Conservation (phyloP, 2,329 filamentous ascomycete genomes). For the Aspergillus udagawae region DNA sequence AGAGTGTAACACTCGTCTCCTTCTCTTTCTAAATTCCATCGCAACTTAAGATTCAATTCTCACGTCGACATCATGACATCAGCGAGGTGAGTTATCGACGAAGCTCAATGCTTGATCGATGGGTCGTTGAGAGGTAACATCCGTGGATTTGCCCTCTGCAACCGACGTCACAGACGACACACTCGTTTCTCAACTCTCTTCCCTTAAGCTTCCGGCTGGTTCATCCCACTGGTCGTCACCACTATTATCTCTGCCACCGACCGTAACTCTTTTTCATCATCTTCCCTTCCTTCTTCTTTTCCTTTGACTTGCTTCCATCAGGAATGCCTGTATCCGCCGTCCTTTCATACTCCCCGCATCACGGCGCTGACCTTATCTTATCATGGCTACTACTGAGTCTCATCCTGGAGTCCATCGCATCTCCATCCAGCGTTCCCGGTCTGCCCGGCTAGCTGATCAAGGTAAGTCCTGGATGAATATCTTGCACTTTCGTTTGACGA, state of each 20-base stretch:
- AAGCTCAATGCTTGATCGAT: not conserved
- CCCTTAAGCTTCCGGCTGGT: slow-evolving; percentile 23
- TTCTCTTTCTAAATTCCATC: not conserved
- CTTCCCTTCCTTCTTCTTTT: slow-evolving; percentile 11
- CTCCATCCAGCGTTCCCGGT: slow-evolving; percentile 18
- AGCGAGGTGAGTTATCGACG: slow-evolving; percentile 4
- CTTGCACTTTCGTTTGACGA: not conserved
- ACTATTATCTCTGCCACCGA: not conserved
- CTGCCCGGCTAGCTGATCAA: slow-evolving; percentile 31
- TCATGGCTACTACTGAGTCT: slow-evolving; percentile 31
- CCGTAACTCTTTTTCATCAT: not conserved
- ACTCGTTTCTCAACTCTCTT: slow-evolving; percentile 1
- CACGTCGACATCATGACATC: slow-evolving; percentile 17
- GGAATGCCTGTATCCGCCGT: slow-evolving; percentile 17
- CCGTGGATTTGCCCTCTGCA: slow-evolving; percentile 20
- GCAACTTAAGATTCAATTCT: not conserved
- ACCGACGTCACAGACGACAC: slow-evolving; percentile 28
- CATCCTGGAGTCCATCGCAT: slow-evolving; percentile 13
- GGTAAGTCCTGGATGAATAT: slow-evolving; percentile 22
- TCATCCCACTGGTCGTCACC: slow-evolving; percentile 12
- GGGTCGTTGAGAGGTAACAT: slow-evolving; percentile 5
- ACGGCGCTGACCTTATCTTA: slow-evolving; percentile 10
- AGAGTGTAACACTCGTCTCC: slow-evolving; percentile 3
- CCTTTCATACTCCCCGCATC: slow-evolving; percentile 6
- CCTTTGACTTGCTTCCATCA: slow-evolving; percentile 4